Conservation (phyloP, 2,329 filamentous ascomycete genomes). For the Fusarium duplospermum region DNA sequence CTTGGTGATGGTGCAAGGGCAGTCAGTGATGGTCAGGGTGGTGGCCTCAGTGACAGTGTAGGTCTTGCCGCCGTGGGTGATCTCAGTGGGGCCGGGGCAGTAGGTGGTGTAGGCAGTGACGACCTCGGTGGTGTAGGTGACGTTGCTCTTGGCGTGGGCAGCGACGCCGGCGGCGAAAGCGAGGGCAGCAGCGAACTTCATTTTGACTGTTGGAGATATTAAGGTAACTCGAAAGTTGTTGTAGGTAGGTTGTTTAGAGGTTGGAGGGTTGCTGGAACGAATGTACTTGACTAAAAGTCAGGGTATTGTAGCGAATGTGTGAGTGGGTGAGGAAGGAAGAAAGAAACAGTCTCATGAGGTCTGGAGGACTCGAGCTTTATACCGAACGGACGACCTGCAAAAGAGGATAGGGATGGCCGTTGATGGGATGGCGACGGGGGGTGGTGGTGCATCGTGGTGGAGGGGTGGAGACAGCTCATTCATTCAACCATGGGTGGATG, state of each 20-base stretch:
- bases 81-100: constrained; percentile 75
- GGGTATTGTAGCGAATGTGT: constrained; percentile 43
- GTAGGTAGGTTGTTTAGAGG: constrained; percentile 26
- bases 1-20: constrained; percentile 76
- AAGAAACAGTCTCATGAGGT: constrained; percentile 47
- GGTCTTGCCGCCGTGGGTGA: constrained; percentile 73
- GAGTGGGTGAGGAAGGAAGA: constrained; percentile 59
- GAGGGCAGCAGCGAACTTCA: constrained; percentile 71
- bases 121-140: constrained; percentile 72
- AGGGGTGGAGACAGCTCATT: constrained; percentile 8
- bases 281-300: constrained; percentile 47
- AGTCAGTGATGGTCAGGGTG: constrained; percentile 78
- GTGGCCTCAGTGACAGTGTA: constrained; percentile 77
- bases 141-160: constrained; percentile 57
- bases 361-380: constrained; percentile 63
- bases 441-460: constrained; percentile 18
- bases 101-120: constrained; percentile 76
- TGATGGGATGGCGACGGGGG: constrained; percentile 33
- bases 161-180: constrained; percentile 65
- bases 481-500: constrained; percentile 11
- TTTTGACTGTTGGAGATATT: constrained; percentile 63
- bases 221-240: constrained; percentile 51
- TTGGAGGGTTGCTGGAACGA: constrained; percentile 39
- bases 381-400: constrained; percentile 46
- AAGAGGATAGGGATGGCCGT: constrained; percentile 30